These are phyloP conservation scores for Zelonia costaricensis DNA, from an alignment of 208 protist genomes.

Conservation along the genomic window DNA sequence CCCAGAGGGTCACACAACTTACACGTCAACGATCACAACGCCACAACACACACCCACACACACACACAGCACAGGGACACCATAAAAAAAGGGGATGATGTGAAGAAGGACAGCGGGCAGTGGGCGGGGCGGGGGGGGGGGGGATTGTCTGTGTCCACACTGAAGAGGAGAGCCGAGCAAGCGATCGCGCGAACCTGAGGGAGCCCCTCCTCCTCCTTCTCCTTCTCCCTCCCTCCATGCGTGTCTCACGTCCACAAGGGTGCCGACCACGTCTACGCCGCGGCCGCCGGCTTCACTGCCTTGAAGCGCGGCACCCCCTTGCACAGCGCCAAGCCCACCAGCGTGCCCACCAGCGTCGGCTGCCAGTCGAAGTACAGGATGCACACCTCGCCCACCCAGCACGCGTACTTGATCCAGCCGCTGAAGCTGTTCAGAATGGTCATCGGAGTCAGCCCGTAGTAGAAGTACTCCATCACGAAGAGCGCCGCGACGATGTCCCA, in stretches of 20 bases:
- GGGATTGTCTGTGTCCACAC: too few species aligned
- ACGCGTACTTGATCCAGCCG: slow-evolving; percentile 89
- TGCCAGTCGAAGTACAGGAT: slow-evolving; percentile 93
- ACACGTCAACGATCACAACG: neutral
- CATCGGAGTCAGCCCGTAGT: slow-evolving; percentile 70
- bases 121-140: too few species aligned
- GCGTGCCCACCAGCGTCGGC: slow-evolving; percentile 70
- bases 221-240: neutral
- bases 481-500: slow-evolving; percentile 85
- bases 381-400: slow-evolving; percentile 82
- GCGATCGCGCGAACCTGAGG: neutral
- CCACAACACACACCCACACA: neutral
- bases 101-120: too few species aligned
- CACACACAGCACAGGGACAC: neutral
- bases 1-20: too few species aligned
- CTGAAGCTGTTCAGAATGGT: slow-evolving; percentile 83
- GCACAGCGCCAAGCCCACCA: slow-evolving; percentile 74
- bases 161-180: too few species aligned
- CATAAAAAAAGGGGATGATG: slow-evolving; percentile 18
- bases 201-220: neutral
- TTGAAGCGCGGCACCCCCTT: slow-evolving; percentile 63
- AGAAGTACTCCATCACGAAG: slow-evolving; percentile 85
- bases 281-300: slow-evolving; percentile 29
- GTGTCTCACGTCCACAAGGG: too few species aligned
- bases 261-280: too few species aligned